Base-by-base conservation (phyloP, 2,329 filamentous ascomycete species). In the Aspergillus spinulosporus region DNA sequence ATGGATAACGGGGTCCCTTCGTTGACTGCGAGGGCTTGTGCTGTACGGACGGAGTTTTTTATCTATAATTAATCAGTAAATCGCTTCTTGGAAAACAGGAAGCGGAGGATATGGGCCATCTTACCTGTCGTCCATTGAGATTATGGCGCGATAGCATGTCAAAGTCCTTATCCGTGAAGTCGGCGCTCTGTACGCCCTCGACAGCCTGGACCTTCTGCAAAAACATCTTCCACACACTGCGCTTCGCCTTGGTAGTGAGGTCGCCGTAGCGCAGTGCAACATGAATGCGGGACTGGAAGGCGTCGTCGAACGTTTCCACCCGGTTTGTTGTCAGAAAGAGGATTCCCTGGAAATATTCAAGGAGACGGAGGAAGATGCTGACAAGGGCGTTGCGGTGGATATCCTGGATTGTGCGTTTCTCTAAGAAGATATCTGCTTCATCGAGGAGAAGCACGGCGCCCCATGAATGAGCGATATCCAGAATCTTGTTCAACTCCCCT, bases 291-390 rank as follows among this genome's bases (percentile, higher is more conserved):
- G 86, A 90, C 69, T 94, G 89, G 79, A 96, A 96, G 0, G 92
- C 92, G 59, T 94, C 90, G 65, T 96, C 92, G 66, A 96, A 95
- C 0, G 89, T 92, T 77, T 87, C 76, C 1, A 95, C 90, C 1
- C 91, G 85, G 70, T 96, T 96, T 2, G 92, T 96, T 0, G 92
- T 96, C 28, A 96, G 74, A 77, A 96, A 95, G 3, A 96, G 73
- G 52, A 96, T 95, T 2, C 92, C 92, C 68, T 95, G 89, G 76
- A 95, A 96, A 72, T 96, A 96, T 73, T 97, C 92, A 0, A 96
- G 80, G 55, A 93, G 81, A 0, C 91, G 86, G 2, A 96, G 78
- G 78, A 96, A 96, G 66, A 96, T 90, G 70, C 87, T 90, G 51
- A 96, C 92, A 1, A 94, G 83, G 0, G 88, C 88, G 65, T 96